Base-by-base conservation (phyloP, 768 basidiomycete genomes). In the Mycena vulgaris region DNA sequence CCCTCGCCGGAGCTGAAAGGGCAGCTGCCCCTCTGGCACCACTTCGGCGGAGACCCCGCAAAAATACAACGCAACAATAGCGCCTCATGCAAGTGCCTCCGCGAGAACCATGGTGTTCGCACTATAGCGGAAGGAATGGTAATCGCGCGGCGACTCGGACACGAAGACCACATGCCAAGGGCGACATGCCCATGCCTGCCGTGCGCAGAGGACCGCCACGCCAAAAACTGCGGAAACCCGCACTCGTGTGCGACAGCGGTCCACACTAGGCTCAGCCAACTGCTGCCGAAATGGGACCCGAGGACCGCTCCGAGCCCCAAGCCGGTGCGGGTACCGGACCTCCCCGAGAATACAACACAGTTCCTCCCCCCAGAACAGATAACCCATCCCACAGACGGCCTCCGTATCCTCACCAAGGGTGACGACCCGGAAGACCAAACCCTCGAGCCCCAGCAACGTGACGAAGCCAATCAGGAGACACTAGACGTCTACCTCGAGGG, bases 221-320 rank as follows among this genome's bases (percentile, higher is more conserved):
- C 5, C 17, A 10, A 21, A 11, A 45, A 33, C 6, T 66, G 64
- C 21, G 19, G 8, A 14, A 47, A 57, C n/a, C 64, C 64, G 3
- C 55, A 49, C 19, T 25, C 55, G 0, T 66, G 55, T n/a, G 30
- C 35, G 0, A 0, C 3, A 2, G 64, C 56, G 2, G 55, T 40
- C 1, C n/a, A 27, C 3, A 3, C 11, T 5, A 45, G 14, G 7
- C 55, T 58, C 16, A 28, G 13, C 23, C 30, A 8, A 1, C 55
- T 66, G 1, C 42, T 35, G 16, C 55, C 55, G 0, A 66, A 66
- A 40, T 66, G 64, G 64, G 45, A 66, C 27, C 64, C 64, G n/a
- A 47, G 51, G 31, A 19, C 21, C 2, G 23, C 10, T 37, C 14
- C 35, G 31, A 17, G 25, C 28, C 52, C 25, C 13, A 5, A 14